phyloP scores from a whole-genome alignment of 2,329 filamentous ascomycete species.

The Lasiodiplodia gonubiensis region DNA sequence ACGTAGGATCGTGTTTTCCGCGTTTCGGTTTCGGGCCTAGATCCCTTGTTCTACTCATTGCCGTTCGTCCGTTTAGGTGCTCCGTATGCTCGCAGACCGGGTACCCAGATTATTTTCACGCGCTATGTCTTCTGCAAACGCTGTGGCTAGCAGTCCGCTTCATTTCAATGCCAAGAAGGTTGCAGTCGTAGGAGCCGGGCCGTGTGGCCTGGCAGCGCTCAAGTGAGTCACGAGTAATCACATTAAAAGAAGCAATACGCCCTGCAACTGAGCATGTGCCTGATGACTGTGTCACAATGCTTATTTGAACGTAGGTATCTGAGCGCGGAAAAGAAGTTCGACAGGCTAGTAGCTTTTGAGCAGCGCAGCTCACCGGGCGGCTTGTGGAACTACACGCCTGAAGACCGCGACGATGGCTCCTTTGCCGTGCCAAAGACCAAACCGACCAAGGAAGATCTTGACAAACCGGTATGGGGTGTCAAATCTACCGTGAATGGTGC shows the following conservation, averaged over 20 bases:
- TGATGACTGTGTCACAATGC: background rate
- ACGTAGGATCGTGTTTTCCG: background rate
- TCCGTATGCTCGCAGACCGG: conserved; percentile 17
- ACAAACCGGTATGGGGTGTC: conserved; percentile 64
- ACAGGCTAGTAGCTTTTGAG: conserved; percentile 78
- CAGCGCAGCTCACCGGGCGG: conserved; percentile 79
- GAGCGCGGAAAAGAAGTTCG: conserved; percentile 71
- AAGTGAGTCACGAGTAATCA: conserved; percentile 55
- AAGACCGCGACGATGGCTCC: conserved; percentile 54
- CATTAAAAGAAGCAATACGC: background rate
- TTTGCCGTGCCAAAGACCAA: conserved; percentile 68
- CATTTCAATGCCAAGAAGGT: conserved; percentile 60
- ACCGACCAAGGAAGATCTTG: conserved; percentile 57
- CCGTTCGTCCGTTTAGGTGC: conserved; percentile 18
- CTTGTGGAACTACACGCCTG: conserved; percentile 79
- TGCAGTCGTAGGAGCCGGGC: conserved; percentile 83
- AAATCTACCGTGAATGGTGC: conserved; percentile 1
- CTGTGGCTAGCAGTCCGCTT: conserved; percentile 7
- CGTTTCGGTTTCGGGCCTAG: background rate
- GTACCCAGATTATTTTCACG: conserved; percentile 17
- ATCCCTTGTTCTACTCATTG: background rate
- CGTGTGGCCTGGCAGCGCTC: conserved; percentile 76
- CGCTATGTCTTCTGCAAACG: conserved; percentile 20
- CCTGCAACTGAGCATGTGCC: background rate
- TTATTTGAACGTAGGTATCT: conserved; percentile 63